Evolutionary conservation across 2,329 filamentous ascomycete species (phyloP).

Genomic region (Nemania sp.): DNA sequence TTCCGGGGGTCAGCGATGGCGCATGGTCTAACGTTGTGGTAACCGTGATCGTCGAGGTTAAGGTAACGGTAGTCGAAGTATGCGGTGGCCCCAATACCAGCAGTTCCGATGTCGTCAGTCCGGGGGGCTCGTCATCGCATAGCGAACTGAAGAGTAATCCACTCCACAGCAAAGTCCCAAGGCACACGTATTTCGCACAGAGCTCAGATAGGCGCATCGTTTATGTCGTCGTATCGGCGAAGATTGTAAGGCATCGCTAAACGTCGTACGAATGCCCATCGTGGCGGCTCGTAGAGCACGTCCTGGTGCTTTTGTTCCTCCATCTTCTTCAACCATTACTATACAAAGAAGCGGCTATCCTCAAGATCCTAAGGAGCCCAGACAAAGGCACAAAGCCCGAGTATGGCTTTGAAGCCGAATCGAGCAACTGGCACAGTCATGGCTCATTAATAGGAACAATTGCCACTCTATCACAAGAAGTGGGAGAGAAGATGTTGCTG

Average conservation of each 20-base stretch:
- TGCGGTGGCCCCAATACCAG: constrained; percentile 40
- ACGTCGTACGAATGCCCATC: constrained; percentile 35
- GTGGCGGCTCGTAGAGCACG: constrained; percentile 20
- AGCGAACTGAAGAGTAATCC: constrained; percentile 39
- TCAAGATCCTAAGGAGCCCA: constrained; percentile 31
- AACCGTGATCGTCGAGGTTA: constrained; percentile 44
- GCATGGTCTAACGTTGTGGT: constrained; percentile 48
- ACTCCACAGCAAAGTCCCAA: constrained; percentile 40
- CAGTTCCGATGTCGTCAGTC: constrained; percentile 33
- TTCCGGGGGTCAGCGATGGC: constrained; percentile 42
- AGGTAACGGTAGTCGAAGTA: neutral
- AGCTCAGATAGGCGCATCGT: constrained; percentile 38
- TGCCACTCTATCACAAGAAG: constrained; percentile 15
- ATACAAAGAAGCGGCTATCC: constrained; percentile 45
- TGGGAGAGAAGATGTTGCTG: constrained; percentile 1
- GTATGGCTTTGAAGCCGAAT: constrained; percentile 45
- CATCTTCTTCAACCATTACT: constrained; percentile 36
- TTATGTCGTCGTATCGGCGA: constrained; percentile 40
- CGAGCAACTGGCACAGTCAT: constrained; percentile 43
- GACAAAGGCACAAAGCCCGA: constrained; percentile 45
- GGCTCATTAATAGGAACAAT: constrained; percentile 27
- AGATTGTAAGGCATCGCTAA: constrained; percentile 31
- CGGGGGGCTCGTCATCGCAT: constrained; percentile 35
- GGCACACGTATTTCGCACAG: constrained; percentile 39
- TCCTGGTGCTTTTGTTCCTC: constrained; percentile 40